These are phyloP conservation scores for Clavaria fumosa DNA, from an alignment of 768 basidiomycete genomes.

Conservation along the genomic window DNA sequence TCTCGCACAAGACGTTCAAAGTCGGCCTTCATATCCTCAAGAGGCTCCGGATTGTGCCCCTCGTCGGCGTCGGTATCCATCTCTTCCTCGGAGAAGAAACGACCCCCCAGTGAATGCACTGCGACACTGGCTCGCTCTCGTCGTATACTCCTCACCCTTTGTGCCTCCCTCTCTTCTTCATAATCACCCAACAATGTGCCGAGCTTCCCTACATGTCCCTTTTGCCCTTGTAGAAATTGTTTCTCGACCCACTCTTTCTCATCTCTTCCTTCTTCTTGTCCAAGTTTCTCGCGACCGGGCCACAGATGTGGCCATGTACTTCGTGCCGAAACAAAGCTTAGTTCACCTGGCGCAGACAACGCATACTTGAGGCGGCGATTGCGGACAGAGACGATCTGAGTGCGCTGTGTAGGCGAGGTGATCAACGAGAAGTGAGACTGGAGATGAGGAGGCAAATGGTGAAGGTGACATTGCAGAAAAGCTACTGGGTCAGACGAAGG, in stretches of 20 bases:
- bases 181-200: constrained; percentile 51
- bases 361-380: constrained; percentile 59
- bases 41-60: constrained; percentile 24
- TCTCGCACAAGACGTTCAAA: constrained; percentile 56
- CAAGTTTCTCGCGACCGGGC: constrained; percentile 36
- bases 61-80: constrained; percentile 30
- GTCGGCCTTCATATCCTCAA: constrained; percentile 30
- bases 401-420: constrained; percentile 51
- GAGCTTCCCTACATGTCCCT: constrained; percentile 53
- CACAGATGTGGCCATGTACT: constrained; percentile 54
- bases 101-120: too few relatives aligned
- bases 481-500: constrained; percentile 41
- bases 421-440: constrained; percentile 24
- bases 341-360: constrained; percentile 35
- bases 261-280: constrained; percentile 37
- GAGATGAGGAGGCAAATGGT: constrained; percentile 21
- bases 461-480: constrained; percentile 35
- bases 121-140: constrained; percentile 23
- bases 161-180: constrained; percentile 65
- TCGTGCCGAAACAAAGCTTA: constrained; percentile 37
- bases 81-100: constrained; percentile 53
- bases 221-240: constrained; percentile 41
- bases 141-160: constrained; percentile 35
- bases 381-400: constrained; percentile 44
- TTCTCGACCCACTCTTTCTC: constrained; percentile 56